Conservation (phyloP, 176 grass and related monocot species). For the Phoenix roebelenii region DNA sequence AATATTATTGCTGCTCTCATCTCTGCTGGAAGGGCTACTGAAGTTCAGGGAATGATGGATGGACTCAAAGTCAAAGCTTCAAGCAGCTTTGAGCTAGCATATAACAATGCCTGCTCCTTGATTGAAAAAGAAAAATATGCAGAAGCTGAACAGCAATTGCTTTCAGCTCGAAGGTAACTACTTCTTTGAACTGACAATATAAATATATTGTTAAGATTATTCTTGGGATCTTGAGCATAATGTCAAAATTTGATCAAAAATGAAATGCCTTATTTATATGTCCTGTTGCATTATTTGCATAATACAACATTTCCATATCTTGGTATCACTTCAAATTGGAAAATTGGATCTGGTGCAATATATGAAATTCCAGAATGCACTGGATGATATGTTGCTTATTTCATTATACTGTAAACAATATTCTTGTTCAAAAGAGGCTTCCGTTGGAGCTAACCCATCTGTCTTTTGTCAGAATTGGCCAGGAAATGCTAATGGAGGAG, state of each 20-base stretch:
- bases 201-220: too few species aligned
- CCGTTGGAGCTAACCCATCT: conserved; percentile 7
- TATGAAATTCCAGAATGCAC: too few species aligned
- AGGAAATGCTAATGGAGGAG: conserved; percentile 79
- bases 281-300: too few species aligned
- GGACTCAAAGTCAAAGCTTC: conserved; percentile 54
- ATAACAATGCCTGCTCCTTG: conserved; percentile 87
- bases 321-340: too few species aligned
- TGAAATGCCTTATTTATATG: too few species aligned
- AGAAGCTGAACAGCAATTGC: conserved; percentile 72
- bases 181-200: background rate
- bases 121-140: conserved; percentile 80
- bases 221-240: too few species aligned
- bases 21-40: conserved; percentile 61
- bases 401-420: too few species aligned
- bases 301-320: too few species aligned
- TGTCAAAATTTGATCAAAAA: too few species aligned
- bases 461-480: conserved; percentile 51
- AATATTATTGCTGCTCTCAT: conserved; percentile 77
- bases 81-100: conserved; percentile 82
- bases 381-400: too few species aligned
- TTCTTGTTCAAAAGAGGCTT: too few species aligned
- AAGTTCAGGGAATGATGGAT: conserved; percentile 73
- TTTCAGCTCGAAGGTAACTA: conserved; percentile 72
- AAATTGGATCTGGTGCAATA: too few species aligned